phyloP scores from a whole-genome alignment of 345 rosid genomes.

The Bruguiera parviflora region DNA sequence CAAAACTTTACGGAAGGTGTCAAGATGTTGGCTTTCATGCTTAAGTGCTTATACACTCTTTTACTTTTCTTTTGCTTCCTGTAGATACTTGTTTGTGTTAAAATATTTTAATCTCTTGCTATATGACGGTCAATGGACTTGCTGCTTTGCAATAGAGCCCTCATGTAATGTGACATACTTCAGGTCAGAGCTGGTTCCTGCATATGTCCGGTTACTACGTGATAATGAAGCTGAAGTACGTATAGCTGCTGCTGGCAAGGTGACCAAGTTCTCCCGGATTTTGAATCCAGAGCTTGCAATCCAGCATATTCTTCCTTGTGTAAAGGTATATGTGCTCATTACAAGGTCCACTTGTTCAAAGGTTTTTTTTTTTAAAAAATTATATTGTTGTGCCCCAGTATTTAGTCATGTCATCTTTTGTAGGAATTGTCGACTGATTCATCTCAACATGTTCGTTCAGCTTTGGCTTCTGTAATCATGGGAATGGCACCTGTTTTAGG shows the following conservation, averaged over 20 bases:
- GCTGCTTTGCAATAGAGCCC: not conserved
- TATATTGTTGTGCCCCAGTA: not conserved
- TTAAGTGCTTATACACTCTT: not conserved
- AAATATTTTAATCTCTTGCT: slow-evolving; percentile 3
- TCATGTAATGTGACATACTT: slow-evolving; percentile 13
- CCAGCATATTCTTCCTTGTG: slow-evolving; percentile 85
- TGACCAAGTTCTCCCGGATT: slow-evolving; percentile 83
- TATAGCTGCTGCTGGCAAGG: slow-evolving; percentile 94
- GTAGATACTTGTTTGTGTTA: not conserved
- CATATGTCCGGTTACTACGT: slow-evolving; percentile 84
- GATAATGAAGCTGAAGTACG: slow-evolving; percentile 99
- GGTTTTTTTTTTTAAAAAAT: not conserved
- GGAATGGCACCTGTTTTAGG: slow-evolving; percentile 95
- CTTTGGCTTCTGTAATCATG: slow-evolving; percentile 95
- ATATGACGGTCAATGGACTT: not conserved
- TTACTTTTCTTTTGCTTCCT: not conserved
- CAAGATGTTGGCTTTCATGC: not conserved
- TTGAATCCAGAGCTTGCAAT: slow-evolving; percentile 80
- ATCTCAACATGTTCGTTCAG: slow-evolving; percentile 94
- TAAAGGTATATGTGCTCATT: slow-evolving; percentile 53
- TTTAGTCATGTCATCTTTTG: slow-evolving; percentile 19
- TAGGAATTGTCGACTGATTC: slow-evolving; percentile 93
- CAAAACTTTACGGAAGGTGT: not conserved
- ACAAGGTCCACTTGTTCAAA: slow-evolving; percentile 7
- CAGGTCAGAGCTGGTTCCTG: slow-evolving; percentile 85